Evolutionary conservation across 225 moss, liverwort and hornwort genomes (phyloP), one percentile per base, ranked within the genome.

Genomic region (Ulota crispa): DNA sequence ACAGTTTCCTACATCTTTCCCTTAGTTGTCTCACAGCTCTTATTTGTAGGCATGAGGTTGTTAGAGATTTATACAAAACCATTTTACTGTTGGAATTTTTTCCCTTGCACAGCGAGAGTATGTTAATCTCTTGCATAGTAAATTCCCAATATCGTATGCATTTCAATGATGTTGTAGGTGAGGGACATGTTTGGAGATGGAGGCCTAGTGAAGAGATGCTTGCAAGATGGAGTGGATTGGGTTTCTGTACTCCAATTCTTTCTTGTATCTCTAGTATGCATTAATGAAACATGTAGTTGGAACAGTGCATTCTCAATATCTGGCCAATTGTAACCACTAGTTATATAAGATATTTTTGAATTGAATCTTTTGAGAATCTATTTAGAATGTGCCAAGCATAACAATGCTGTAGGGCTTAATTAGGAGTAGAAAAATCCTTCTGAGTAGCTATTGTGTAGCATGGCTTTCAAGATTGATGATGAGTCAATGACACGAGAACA

Each of bases 141-240:
- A 80, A 59, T 45, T 54, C 78, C 24, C 72, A 18, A 63, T 65
- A 67, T 75, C 71, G 34, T 64, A 54, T 72, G 26, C 66, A 84
- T 64, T 81, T 57, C 37, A 86, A 75, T 65, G 31, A 79, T 45
- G 74, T 52, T 47, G 68, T 75, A 99, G 96, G 93, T 99, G 37
- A 92, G 96, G 64, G 96, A 96, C 83, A 93, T 99, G 93, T 91
- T 93, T 84, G 99, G 99, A 78, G 91, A 99, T 81, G 94, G 93
- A 73, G 78, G 91, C 72, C 79, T 96, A 62, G 90, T 93, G 5
- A 99, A 99, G 78, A 90, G 99, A 78, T 94, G 99, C 60, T 73
- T 94, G 72, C 90, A 77, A 77, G 96, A 99, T 87, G 99, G 99
- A 79, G 83, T 78, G 91, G 98, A 94, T 92, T 88, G 50, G 83